These are phyloP conservation scores for Botryotinia narcissicola DNA, from an alignment of 2,329 filamentous ascomycete species.

Conservation along the genomic window DNA sequence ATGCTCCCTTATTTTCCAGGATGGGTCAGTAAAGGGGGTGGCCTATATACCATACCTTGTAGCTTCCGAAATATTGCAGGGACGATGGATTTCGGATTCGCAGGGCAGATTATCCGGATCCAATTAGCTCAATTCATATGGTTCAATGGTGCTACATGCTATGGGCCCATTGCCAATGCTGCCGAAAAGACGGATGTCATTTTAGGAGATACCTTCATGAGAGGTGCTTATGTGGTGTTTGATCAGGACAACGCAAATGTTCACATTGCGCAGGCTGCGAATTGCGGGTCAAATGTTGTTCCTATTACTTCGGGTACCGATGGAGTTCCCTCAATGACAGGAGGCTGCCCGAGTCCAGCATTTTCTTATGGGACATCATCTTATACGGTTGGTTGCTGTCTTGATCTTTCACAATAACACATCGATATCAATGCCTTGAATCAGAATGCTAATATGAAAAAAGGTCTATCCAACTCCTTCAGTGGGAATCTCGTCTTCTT, in stretches of 20 bases:
- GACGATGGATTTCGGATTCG: constrained; percentile 28
- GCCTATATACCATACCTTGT: constrained; percentile 24
- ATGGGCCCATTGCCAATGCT: constrained; percentile 16
- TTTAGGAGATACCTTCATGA: constrained; percentile 25
- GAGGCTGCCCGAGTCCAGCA: constrained; percentile 20
- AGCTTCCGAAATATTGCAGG: constrained; percentile 6
- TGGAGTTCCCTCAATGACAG: constrained; percentile 26
- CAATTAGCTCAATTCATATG: constrained; percentile 27
- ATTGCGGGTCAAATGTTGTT: constrained; percentile 26
- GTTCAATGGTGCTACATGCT: constrained; percentile 19
- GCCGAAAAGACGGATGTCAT: constrained; percentile 14
- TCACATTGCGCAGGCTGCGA: constrained; percentile 25
- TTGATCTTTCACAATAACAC: background rate
- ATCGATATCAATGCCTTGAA: background rate
- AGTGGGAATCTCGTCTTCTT: background rate
- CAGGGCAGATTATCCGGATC: constrained; percentile 23
- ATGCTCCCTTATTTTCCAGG: constrained; percentile 26
- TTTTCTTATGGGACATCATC: constrained; percentile 2
- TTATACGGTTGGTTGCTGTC: background rate
- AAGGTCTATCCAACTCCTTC: background rate
- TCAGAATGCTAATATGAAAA: background rate
- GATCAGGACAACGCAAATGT: constrained; percentile 30
- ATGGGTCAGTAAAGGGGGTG: constrained; percentile 20
- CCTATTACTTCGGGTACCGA: constrained; percentile 23
- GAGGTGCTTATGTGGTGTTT: constrained; percentile 28